Base-by-base conservation (phyloP, 495 filamentous ascomycete genomes). In the Aspergillus kassunensis region DNA sequence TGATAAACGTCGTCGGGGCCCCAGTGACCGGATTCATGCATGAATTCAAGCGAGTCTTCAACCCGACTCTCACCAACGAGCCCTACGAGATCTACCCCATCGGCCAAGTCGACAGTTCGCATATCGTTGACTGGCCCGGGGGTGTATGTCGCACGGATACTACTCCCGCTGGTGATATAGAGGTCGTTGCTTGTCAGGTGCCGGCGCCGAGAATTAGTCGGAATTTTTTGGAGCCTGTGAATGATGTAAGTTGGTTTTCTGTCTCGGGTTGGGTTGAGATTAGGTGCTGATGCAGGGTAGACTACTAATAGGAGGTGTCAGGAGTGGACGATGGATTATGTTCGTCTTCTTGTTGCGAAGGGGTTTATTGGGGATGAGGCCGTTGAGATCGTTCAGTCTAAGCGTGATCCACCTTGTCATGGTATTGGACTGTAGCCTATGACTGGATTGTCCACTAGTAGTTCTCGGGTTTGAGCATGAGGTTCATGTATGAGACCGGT, bases 251-350 rank as follows among this genome's bases (percentile, higher is more conserved):
- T 43, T 6, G 41, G 6, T 18, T 16, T 5, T 6, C 35, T 35
- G 33, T 15, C 4, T n/a, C 31, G 15, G 15, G 15, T 10, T 4
- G 6, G 3, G 31, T 35, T 35, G 15, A 3, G 3, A 4, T n/a
- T 35, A 35, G 13, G 31, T 35, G 31, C n/a, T n/a, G n/a, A n/a
- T n/a, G n/a, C n/a, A n/a, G n/a, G n/a, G n/a, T n/a, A n/a, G 67
- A 57, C 49, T 1, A 63, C 53, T 12, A 71, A 71, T 30, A 67
- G 53, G 40, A 54, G 66, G 49, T 69, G 62, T 31, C 66, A 71
- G 34, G 68, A 71, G 39, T 71, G 68, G 66, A 72, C 65, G 5
- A 64, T 67, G 60, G 66, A 72, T 19, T 72, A 59, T 42, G 51
- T 70, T 11, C 57, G 62, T 3, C 56, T 56, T 39, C 49, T 72